Percentiles rank a stretch among this genome's conserved stretches.
phyloP scores from a whole-genome alignment of 495 filamentous ascomycete genomes.

The Talaromyces adpressus region DNA sequence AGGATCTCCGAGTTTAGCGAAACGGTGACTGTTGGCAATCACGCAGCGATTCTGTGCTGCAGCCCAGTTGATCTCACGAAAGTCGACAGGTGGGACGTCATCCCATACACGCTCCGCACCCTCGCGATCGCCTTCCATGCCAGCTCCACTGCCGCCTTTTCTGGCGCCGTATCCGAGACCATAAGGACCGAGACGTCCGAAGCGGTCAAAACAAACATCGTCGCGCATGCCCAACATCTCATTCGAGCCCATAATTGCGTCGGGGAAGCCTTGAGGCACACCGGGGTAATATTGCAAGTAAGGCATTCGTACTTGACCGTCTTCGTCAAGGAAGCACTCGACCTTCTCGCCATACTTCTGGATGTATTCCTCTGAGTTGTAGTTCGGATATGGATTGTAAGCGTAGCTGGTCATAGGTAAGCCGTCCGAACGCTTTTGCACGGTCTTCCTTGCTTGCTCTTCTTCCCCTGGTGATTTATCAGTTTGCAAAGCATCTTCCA shows the following conservation, averaged over 20 bases:
- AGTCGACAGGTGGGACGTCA: conserved; percentile 62
- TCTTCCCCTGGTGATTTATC: conserved; percentile 23
- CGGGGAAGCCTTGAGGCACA: conserved; percentile 72
- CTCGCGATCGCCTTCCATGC: conserved; percentile 70
- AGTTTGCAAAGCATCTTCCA: conserved; percentile 7
- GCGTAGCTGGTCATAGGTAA: conserved; percentile 44
- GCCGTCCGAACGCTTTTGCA: conserved; percentile 4
- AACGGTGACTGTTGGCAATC: conserved; percentile 62
- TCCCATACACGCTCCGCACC: conserved; percentile 70
- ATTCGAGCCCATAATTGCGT: conserved; percentile 75
- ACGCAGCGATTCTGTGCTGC: conserved; percentile 64
- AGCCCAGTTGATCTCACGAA: conserved; percentile 65
- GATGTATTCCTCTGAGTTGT: conserved; percentile 52
- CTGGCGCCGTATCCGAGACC: conserved; percentile 74
- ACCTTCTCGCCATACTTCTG: conserved; percentile 53
- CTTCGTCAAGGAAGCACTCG: conserved; percentile 69
- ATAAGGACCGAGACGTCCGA: conserved; percentile 82
- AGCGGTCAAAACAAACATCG: conserved; percentile 91
- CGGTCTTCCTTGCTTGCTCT: conserved; percentile 3
- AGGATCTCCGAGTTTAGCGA: conserved; percentile 42
- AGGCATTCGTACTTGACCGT: conserved; percentile 57
- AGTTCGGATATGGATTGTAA: conserved; percentile 65
- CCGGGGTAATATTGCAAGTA: conserved; percentile 63
- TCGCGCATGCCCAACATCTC: conserved; percentile 71
- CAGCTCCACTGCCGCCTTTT: conserved; percentile 75